Percentiles rank a stretch among this genome's conserved stretches.
Evolutionary conservation across 371 early-diverging fungal species (phyloP).

Genomic region (Catenaria anguillulae): DNA sequence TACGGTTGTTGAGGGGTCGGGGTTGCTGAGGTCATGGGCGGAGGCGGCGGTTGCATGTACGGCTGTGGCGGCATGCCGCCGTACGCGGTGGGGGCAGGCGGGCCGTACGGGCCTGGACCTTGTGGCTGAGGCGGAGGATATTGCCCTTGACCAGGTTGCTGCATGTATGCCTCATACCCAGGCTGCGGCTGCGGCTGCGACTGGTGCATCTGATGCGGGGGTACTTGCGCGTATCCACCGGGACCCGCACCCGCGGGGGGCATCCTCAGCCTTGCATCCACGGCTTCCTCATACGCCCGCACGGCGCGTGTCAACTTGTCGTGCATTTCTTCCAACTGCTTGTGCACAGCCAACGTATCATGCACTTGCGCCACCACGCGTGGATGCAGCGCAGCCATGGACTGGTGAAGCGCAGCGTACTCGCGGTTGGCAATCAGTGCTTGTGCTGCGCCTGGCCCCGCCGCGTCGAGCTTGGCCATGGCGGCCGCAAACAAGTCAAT

Average conservation of each 20-base stretch:
- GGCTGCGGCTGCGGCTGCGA: not conserved
- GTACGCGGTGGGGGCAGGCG: not conserved
- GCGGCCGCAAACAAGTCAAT: slow-evolving; percentile 49
- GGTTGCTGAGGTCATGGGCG: too few species aligned
- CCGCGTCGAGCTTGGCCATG: slow-evolving; percentile 30
- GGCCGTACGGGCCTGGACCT: too few species aligned
- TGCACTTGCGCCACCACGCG: slow-evolving; percentile 14
- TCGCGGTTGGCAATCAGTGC: not conserved
- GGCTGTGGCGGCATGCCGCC: not conserved
- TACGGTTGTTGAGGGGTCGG: too few species aligned
- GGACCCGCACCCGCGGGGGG: too few species aligned
- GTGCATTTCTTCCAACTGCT: not conserved
- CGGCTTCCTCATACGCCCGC: not conserved
- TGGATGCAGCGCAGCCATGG: not conserved
- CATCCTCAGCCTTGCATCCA: too few species aligned
- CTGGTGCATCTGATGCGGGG: not conserved
- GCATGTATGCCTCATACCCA: not conserved
- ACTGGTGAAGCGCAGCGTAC: not conserved
- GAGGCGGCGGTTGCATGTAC: not conserved
- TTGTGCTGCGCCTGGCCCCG: slow-evolving; percentile 1
- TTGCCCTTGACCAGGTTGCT: not conserved
- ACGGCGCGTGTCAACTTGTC: not conserved
- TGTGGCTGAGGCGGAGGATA: not conserved
- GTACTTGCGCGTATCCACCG: not conserved
- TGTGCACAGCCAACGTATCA: slow-evolving; percentile 5